Conservation (phyloP, 139 green algal genomes). For the Zygnema cylindricum region DNA sequence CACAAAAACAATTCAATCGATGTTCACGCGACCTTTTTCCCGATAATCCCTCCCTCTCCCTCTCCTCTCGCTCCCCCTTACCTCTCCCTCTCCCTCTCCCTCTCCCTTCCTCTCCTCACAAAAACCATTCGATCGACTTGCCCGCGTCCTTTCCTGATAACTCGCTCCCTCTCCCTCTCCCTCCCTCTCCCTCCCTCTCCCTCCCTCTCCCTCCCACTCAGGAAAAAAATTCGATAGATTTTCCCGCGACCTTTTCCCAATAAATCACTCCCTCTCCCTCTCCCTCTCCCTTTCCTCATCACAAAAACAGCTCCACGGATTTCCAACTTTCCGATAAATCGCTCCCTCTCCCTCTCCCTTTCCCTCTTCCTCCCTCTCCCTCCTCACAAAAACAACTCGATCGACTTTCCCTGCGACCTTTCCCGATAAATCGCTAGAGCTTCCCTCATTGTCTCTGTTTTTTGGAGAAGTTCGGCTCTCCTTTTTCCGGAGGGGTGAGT, state of each 20-base stretch:
- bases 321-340: background rate
- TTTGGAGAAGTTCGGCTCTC: slow-evolving; percentile 14
- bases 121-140: too few species aligned
- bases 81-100: too few species aligned
- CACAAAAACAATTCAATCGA: background rate
- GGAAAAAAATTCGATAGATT: background rate
- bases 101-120: too few species aligned
- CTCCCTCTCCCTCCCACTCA: background rate
- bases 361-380: background rate
- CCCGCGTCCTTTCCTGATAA: too few species aligned
- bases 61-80: too few species aligned
- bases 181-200: too few species aligned
- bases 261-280: too few species aligned
- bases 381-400: slow-evolving; percentile 15
- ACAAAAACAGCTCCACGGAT: too few species aligned
- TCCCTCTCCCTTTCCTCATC: too few species aligned
- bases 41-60: background rate
- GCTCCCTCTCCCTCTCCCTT: background rate
- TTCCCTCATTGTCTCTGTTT: slow-evolving; percentile 31
- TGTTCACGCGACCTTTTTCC: background rate
- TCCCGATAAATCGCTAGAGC: slow-evolving; percentile 42
- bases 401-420: background rate
- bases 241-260: slow-evolving; percentile 27
- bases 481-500: slow-evolving; percentile 47
- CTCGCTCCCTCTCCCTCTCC: too few species aligned